Conservation (phyloP, 768 basidiomycete species). For the Macrolepiota fuliginosa region DNA sequence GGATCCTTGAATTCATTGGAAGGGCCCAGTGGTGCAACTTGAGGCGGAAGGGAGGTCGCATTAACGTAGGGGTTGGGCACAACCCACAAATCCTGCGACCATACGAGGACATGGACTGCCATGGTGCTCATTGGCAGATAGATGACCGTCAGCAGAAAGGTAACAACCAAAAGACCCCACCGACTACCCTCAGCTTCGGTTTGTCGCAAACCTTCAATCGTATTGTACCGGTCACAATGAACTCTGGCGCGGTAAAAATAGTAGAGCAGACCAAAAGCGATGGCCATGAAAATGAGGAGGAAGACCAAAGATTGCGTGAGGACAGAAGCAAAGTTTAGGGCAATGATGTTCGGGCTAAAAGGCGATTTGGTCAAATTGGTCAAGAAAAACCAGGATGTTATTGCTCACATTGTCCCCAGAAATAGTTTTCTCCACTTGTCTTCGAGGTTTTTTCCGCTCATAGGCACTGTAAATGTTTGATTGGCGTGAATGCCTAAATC, state of each 20-base stretch:
- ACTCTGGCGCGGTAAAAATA: constrained; percentile 52
- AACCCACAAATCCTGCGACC: constrained; percentile 76
- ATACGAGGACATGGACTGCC: constrained; percentile 72
- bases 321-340: constrained; percentile 68
- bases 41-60: constrained; percentile 48
- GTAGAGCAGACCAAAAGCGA: constrained; percentile 54
- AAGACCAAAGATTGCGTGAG: constrained; percentile 58
- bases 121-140: constrained; percentile 80
- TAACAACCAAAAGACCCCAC: constrained; percentile 57
- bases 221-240: constrained; percentile 45
- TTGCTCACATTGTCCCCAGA: constrained; percentile 63
- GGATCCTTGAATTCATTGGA: constrained; percentile 55
- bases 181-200: constrained; percentile 37
- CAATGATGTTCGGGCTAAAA: constrained; percentile 66
- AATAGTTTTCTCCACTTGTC: constrained; percentile 58
- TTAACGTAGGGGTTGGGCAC: constrained; percentile 68
- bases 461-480: constrained; percentile 31
- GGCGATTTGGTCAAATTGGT: constrained; percentile 10
- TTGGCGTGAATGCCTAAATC: not conserved
- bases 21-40: constrained; percentile 52
- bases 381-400: not conserved
- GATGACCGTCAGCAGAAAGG: constrained; percentile 63
- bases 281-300: constrained; percentile 53
- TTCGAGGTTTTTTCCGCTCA: constrained; percentile 32
- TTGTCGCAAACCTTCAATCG: constrained; percentile 55